phyloP scores from a whole-genome alignment of 768 basidiomycete genomes.

The Lactifluus subvellereus region DNA sequence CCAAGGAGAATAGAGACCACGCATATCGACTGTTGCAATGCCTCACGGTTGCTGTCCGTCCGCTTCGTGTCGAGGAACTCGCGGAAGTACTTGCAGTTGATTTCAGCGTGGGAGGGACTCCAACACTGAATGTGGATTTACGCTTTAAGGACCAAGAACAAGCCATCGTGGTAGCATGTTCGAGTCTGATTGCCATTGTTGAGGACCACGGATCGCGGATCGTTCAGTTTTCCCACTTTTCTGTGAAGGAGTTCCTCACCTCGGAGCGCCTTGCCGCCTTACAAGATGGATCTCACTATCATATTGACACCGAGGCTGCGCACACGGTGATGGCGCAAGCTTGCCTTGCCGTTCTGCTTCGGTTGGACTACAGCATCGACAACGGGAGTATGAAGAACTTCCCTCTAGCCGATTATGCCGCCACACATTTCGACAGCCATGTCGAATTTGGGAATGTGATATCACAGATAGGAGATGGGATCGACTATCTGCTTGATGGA shows the following conservation, averaged over 20 bases:
- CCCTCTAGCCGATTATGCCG: background rate
- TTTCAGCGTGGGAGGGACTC: background rate
- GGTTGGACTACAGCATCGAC: background rate
- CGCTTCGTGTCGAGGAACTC: background rate
- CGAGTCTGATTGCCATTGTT: background rate
- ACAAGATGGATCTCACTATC: background rate
- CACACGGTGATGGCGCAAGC: background rate
- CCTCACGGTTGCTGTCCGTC: background rate
- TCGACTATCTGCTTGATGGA: background rate
- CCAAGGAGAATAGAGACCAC: background rate
- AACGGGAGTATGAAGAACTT: background rate
- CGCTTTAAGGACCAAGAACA: background rate
- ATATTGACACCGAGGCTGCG: background rate
- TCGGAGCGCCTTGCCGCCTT: background rate
- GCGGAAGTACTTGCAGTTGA: background rate
- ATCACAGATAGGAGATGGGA: background rate
- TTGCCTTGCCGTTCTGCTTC: background rate
- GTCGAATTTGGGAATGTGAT: background rate
- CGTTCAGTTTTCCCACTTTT: conserved; percentile 5
- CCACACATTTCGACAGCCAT: background rate
- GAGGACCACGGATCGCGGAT: background rate
- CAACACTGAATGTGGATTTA: background rate
- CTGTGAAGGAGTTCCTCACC: conserved; percentile 1
- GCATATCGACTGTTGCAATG: background rate
- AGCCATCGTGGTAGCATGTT: background rate